Base-by-base conservation (phyloP, 1,284 basidiomycete genomes). In the Bjerkandera adusta region DNA sequence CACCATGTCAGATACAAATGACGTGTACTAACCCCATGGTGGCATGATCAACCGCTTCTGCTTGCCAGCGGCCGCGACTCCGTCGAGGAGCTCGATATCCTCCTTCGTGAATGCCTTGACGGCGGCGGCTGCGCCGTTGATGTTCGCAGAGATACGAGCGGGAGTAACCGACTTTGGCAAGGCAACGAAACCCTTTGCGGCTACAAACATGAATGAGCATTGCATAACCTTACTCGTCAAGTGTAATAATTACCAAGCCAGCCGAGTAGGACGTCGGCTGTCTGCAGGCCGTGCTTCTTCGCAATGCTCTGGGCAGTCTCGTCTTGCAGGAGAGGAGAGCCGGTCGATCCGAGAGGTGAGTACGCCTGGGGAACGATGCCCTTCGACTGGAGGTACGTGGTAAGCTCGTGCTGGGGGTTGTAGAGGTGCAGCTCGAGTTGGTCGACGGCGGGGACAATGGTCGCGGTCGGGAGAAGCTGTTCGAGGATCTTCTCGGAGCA, bases 81-180 rank as follows among this genome's bases (percentile, higher is more conserved):
- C 72, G 60, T 89, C 84, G 27, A 92, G 72, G 46, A 62, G 66
- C 51, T 72, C 73, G 48, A 91, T 67, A 55, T 92, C 89, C 50
- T 73, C 75, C 36, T 69, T 55, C 20, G 73, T 72, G 20, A 91
- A 69, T 57, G 75, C 77, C 47, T 71, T 65, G 25, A 69, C 63
- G 2, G 75, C 80, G 16, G 61, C 57, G 20, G 79, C 39, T 13
- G 80, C 66, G 25, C 81, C 83, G 27, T 68, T 68, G 45, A 85
- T 64, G 69, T 95, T 94, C 10, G 79, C 68, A 30, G 73, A 69
- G 64, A 94, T 90, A 45, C 92, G 83, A 30, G 73, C 62, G 27
- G 81, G 79, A 0, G 81, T 93, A 41, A 91, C 87, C 20, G 81
- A 89, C 69, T 90, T 91, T 10, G 88, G 81, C 25, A 92, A 73